Conservation (phyloP, 2,329 filamentous ascomycete species). For the Alternaria brassicicola region DNA sequence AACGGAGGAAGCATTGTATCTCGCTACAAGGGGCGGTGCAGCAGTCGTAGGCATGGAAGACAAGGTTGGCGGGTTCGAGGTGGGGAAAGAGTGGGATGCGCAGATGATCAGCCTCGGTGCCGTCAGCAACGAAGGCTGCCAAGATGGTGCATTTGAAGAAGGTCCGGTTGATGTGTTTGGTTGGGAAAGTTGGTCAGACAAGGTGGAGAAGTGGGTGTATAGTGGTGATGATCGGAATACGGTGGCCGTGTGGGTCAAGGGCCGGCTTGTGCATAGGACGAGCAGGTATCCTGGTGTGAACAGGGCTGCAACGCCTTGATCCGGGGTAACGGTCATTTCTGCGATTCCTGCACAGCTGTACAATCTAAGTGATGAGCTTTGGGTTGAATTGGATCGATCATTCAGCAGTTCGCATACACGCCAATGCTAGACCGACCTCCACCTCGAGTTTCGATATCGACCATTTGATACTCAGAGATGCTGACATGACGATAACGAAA, state of each 20-base stretch:
- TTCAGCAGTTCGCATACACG: too few species aligned
- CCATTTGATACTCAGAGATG: too few species aligned
- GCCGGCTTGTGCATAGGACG: conserved; percentile 72
- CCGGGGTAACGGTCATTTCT: too few species aligned
- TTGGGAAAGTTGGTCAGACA: conserved; percentile 86
- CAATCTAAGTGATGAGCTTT: too few species aligned
- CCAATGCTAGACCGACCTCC: too few species aligned
- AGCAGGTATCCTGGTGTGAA: conserved; percentile 10
- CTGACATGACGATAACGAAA: too few species aligned
- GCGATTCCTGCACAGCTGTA: too few species aligned
- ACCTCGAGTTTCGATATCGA: too few species aligned
- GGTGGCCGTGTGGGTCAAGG: conserved; percentile 85
- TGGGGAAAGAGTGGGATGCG: conserved; percentile 89
- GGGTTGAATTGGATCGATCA: too few species aligned
- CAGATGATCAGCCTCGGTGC: conserved; percentile 73
- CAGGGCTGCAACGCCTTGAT: not conserved
- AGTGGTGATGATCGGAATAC: conserved; percentile 93
- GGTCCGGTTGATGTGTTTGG: conserved; percentile 88
- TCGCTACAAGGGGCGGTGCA: conserved; percentile 88
- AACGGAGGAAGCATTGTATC: conserved; percentile 84
- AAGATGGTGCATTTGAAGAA: conserved; percentile 53
- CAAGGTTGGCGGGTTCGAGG: conserved; percentile 78
- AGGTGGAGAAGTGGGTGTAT: conserved; percentile 92
- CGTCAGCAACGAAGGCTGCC: conserved; percentile 40
- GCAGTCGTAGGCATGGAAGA: conserved; percentile 75